Evolutionary conservation across 2,329 filamentous ascomycete genomes (phyloP), one percentile per base, ranked within the genome.

Genomic region (Botrytis galanthina): DNA sequence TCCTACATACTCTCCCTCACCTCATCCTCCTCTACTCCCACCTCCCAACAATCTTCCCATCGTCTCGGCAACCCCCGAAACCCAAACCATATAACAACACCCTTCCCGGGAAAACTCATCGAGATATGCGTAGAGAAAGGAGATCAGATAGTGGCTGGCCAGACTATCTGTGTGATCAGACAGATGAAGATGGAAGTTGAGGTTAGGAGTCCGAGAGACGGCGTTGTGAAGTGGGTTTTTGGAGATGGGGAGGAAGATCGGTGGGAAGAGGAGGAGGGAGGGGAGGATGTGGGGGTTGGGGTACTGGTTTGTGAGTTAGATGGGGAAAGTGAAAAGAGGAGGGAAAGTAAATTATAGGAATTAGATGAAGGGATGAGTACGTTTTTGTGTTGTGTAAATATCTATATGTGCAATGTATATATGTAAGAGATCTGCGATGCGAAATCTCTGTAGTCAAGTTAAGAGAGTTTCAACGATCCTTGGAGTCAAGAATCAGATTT

Each of bases 11-110:
- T 83, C 77, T 46, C 83, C 82, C 3, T 82, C 80, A 4, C 83
- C 84, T 44, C 76, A 77, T 73, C 80, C 79, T 35, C 80, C 80
- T 35, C 82, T 77, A 29, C 90, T 0, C 81, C 84, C 2, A 88
- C 87, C 9, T 86, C 39, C 16, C 16, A 46, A 61, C 42, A 37
- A 48, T 48, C 68, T n/a, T 22, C 46, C 12, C 60, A 66, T 3
- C 42, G 44, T 44, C 59, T 51, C 4, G 70, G 70, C 3, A 32
- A 71, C 22, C 35, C 9, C 6, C 16, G 32, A 26, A 66, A 66
- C 22, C 60, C 44, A 51, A n/a, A 51, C 18, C 60, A 71, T n/a
- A 51, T 71, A 5, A 57, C 7, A 8, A 16, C 60, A 22, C 70
- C 70, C 0, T 71, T 71, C 26, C 70, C 59, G 29, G 57, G 70